Evolutionary conservation across 306 rosid species (phyloP), one percentile per base, ranked within the genome.

Genomic region (Hylodesmum podocarpum): DNA sequence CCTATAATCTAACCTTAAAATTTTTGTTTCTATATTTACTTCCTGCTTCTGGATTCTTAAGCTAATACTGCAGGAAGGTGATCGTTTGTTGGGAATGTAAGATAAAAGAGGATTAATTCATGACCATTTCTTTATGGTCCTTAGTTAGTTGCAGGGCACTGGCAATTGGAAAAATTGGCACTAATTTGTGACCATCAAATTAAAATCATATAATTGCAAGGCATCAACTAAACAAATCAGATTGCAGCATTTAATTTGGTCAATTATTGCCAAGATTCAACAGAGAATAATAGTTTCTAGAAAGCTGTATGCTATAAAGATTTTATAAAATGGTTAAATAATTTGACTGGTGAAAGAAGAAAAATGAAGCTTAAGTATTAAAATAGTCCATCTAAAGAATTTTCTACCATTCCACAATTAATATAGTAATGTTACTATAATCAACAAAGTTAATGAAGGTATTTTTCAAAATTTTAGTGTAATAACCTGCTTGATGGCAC

Each of bases 401-500:
- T 47, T 59, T 62, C 41, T 37, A 49, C 21, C 59, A 53, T 75
- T 68, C 69, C 47, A 54, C 34, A 69, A 49, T 63, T 25, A 70
- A 70, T 29, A 61, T 27, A 33, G 75, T 39, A 39, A 49, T 25
- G 54, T 75, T 37, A 70, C 36, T 51, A 34, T 18, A 63, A 43
- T 75, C 65, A 64, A 63, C 21, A 31, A 14, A 37, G 47, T 55
- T 49, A 75, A 64, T 34, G 63, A 55, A 70, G 67, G 71, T n/a
- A 36, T 9, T 72, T 58, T 70, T 18, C 34, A 63, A 78, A 81
- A 49, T 74, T 78, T 69, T 73, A 80, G 80, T 15, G 72, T 33
- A 57, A 74, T 67, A 37, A 92, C 99, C 99, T 95, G 99, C 86
- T 95, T 95, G 83, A 95, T 95, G 75, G 99, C 93, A 89, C 99